Percentiles rank a stretch among this genome's conserved stretches.
Evolutionary conservation across 2,329 filamentous ascomycete species (phyloP).

Genomic region (Fusarium humuli): DNA sequence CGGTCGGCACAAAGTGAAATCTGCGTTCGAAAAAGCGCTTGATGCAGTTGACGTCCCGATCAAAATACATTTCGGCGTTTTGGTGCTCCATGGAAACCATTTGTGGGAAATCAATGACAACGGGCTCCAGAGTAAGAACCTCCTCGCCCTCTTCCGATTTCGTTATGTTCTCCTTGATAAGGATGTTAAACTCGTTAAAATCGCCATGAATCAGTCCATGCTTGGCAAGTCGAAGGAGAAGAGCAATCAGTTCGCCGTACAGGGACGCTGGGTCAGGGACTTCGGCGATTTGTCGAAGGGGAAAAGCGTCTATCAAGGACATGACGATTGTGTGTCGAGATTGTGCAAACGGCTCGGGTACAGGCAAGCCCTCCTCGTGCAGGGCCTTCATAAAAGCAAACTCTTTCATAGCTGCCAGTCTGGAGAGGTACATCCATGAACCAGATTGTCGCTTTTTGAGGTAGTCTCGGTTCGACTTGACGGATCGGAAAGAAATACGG

Average conservation of each 20-base stretch:
- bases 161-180: conserved; percentile 80
- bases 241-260: conserved; percentile 89
- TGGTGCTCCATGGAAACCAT: conserved; percentile 95
- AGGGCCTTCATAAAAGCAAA: conserved; percentile 94
- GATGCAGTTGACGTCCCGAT: conserved; percentile 93
- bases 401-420: conserved; percentile 92
- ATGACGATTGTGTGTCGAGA: conserved; percentile 97
- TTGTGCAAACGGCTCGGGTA: conserved; percentile 88
- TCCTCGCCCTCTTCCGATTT: conserved; percentile 56
- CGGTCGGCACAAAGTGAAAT: conserved; percentile 87
- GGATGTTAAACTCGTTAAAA: conserved; percentile 99
- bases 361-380: conserved; percentile 84
- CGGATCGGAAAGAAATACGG: conserved; percentile 94
- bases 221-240: conserved; percentile 85
- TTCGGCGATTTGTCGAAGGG: conserved; percentile 85
- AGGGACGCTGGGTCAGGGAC: conserved; percentile 87
- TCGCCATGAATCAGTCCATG: conserved; percentile 96
- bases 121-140: conserved; percentile 71
- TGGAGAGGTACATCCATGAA: conserved; percentile 98
- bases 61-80: conserved; percentile 97
- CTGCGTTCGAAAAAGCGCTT: conserved; percentile 92
- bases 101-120: conserved; percentile 97
- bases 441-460: conserved; percentile 81
- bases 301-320: conserved; percentile 91
- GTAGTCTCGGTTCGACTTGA: conserved; percentile 97